Evolutionary conservation across 208 protist genomes (phyloP), one percentile per base, ranked within the genome.

Genomic region (Trypanosoma lewisi): DNA sequence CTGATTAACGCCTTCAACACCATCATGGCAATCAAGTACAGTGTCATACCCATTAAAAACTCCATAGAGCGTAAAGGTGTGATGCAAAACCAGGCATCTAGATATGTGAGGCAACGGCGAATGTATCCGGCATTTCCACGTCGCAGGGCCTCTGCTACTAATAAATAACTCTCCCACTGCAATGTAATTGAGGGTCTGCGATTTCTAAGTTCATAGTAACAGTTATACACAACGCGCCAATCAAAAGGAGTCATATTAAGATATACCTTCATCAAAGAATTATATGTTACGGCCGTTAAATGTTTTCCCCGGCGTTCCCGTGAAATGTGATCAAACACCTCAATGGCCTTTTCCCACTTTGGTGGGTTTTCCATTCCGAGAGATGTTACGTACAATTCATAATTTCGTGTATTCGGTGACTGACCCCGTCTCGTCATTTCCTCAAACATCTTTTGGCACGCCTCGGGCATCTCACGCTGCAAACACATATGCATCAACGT

Each of bases 141-240:
- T 25, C 65, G 44, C 44, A 96, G 54, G 14, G 87, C 90, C 55
- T 90, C 85, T 6, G 68, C 42, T 37, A 96, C 52, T 4, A 96
- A 58, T 31, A 78, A 45, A 66, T 96, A 96, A 62, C 76, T 96
- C 49, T 86, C 75, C 87, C 90, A 96, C 49, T 86, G 39, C n/a
- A 93, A 74, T 37, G 57, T 77, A 21, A 96, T 85, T 1, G 64
- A 64, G 0, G 90, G 90, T 51, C 83, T 56, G 14, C 75, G 77
- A 44, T 66, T 50, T 63, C 90, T 82, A 74, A 96, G 74, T 54
- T 93, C 86, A 31, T 81, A 70, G 66, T 96, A 96, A 66, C 85
- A 92, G 70, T 93, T 93, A 69, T 96, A 93, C 9, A 96, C 87
- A 19, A 92, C 78, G 17, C 90, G 82, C 87, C 90, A 96, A 70